These are phyloP conservation scores for Candida gorgasii DNA, from an alignment of 805 yeast species.

Conservation along the genomic window DNA sequence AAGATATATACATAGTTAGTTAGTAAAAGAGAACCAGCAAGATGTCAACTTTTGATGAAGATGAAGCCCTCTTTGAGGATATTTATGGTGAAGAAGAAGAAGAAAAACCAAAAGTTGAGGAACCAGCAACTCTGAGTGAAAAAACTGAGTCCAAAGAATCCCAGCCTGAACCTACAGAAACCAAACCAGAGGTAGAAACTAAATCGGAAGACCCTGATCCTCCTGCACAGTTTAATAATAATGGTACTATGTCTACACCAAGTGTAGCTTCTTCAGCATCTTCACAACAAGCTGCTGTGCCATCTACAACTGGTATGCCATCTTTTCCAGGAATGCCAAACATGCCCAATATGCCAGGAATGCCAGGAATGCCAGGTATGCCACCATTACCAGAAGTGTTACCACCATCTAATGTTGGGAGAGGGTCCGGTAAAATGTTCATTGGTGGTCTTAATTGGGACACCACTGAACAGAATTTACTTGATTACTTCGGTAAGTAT, in stretches of 20 bases:
- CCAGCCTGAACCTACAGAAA: constrained; percentile 7
- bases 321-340: constrained; percentile 13
- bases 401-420: constrained; percentile 35
- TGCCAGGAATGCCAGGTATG: constrained; percentile 18
- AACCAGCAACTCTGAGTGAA: constrained; percentile 13
- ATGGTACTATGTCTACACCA: constrained; percentile 3
- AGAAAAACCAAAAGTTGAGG: constrained; percentile 11
- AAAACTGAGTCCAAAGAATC: neutral
- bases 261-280: constrained; percentile 3
- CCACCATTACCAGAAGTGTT: constrained; percentile 18
- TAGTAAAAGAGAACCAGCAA: neutral
- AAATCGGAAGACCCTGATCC: neutral
- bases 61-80: constrained; percentile 92
- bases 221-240: constrained; percentile 4
- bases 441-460: constrained; percentile 98
- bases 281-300: constrained; percentile 9
- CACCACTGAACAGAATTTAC: constrained; percentile 85
- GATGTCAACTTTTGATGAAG: constrained; percentile 69
- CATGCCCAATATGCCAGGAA: constrained; percentile 12
- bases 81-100: constrained; percentile 49
- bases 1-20: constrained; percentile 4
- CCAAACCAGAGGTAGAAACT: constrained; percentile 1
- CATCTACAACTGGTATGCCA: constrained; percentile 4
- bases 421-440: constrained; percentile 87
- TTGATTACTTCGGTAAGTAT: constrained; percentile 78